Percentiles rank a stretch among this genome's conserved stretches.
These are phyloP conservation scores for Piloderma croceum DNA, from an alignment of 768 basidiomycete genomes.

Conservation along the genomic window DNA sequence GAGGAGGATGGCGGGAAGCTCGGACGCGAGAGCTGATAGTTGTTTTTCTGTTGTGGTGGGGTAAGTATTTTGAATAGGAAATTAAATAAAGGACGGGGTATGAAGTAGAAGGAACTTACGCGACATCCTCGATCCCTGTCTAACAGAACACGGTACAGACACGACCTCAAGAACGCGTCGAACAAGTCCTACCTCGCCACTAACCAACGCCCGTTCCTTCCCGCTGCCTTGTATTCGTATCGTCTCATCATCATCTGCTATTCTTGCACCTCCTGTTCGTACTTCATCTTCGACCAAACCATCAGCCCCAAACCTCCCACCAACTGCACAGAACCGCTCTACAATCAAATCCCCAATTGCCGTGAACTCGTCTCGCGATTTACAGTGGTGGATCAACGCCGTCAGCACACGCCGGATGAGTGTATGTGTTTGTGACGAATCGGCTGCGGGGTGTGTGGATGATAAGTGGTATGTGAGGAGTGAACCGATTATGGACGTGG, in stretches of 20 bases:
- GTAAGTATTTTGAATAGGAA: too few relatives aligned
- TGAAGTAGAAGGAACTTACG: slow-evolving; percentile 34
- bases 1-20: slow-evolving; percentile 23
- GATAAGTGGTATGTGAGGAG: slow-evolving; percentile 58
- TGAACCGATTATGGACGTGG: slow-evolving; percentile 53
- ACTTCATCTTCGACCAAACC: too few relatives aligned
- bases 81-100: slow-evolving; percentile 4
- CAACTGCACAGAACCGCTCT: slow-evolving; percentile 26
- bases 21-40: slow-evolving; percentile 29
- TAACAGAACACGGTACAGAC: slow-evolving; percentile 53
- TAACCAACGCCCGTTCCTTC: too few relatives aligned
- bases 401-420: slow-evolving; percentile 71
- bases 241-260: too few relatives aligned
- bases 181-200: slow-evolving; percentile 32
- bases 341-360: slow-evolving; percentile 51
- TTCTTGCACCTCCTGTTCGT: too few relatives aligned
- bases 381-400: slow-evolving; percentile 79
- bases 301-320: too few relatives aligned
- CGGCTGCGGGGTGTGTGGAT: slow-evolving; percentile 30
- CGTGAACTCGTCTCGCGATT: slow-evolving; percentile 58
- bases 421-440: slow-evolving; percentile 43
- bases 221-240: slow-evolving; percentile 3
- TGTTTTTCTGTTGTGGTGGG: slow-evolving; percentile 38
- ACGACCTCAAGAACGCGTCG: slow-evolving; percentile 52
- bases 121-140: slow-evolving; percentile 64